Evolutionary conservation across 495 filamentous ascomycete species (phyloP).

Genomic region (Cercophora samala): DNA sequence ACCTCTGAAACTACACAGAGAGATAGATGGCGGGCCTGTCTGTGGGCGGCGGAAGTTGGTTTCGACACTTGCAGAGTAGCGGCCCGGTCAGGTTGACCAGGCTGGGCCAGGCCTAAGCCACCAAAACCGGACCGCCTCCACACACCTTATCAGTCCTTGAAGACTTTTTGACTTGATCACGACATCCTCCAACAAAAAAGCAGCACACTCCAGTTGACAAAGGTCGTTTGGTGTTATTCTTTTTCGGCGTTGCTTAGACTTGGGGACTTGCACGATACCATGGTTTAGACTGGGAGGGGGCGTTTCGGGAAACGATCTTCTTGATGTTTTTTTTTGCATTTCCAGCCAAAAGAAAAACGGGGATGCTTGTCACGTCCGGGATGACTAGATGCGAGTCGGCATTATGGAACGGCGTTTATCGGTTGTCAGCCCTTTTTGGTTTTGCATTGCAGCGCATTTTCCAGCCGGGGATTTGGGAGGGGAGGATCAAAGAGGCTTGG

Average conservation of each 20-base stretch:
- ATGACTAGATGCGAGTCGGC: not conserved
- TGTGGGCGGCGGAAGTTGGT: too few relatives aligned
- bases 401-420: not conserved
- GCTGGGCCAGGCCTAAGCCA: too few relatives aligned
- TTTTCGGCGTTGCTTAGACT: not conserved
- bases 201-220: too few relatives aligned
- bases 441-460: not conserved
- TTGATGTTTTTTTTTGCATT: not conserved
- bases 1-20: too few relatives aligned
- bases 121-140: too few relatives aligned
- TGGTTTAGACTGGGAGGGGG: not conserved
- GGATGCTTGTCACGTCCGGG: not conserved
- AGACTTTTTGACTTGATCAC: not conserved
- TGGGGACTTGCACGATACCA: not conserved
- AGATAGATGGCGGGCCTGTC: too few relatives aligned
- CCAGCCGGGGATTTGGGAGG: not conserved
- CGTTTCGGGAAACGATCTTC: not conserved
- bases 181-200: not conserved
- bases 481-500: not conserved
- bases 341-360: not conserved
- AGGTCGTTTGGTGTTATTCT: not conserved
- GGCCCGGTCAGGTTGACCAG: too few relatives aligned
- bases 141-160: too few relatives aligned
- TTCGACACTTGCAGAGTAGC: too few relatives aligned
- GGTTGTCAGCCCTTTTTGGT: not conserved